phyloP scores from a whole-genome alignment of 768 basidiomycete genomes.

The Pisolithus orientalis region DNA sequence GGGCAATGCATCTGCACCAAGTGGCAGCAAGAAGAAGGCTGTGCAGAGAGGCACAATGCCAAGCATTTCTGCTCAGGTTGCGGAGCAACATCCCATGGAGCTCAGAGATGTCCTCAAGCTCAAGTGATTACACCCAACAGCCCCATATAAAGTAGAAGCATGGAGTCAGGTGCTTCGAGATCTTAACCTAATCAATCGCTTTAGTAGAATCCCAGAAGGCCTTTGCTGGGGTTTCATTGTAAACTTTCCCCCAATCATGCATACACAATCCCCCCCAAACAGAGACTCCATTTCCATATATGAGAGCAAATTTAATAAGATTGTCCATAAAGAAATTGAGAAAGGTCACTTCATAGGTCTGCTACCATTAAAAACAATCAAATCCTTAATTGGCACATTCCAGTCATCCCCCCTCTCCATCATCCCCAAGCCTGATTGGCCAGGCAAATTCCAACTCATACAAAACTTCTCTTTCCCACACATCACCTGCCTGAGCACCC shows the following conservation, averaged over 20 bases:
- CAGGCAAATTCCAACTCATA: slow-evolving; percentile 30
- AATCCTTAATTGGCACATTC: slow-evolving; percentile 28
- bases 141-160: slow-evolving; percentile 1
- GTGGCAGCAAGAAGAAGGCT: slow-evolving; percentile 3
- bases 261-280: no score
- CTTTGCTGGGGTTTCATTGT: no score
- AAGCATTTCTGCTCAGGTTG: no score
- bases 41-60: no score
- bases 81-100: no score
- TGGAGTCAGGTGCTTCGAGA: slow-evolving; percentile 2
- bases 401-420: slow-evolving; percentile 33
- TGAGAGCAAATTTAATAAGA: no score
- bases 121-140: slow-evolving; percentile 1
- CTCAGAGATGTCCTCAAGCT: slow-evolving; percentile 4
- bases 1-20: background rate
- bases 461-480: slow-evolving; percentile 31
- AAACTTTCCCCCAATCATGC: no score
- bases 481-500: slow-evolving; percentile 15
- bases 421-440: slow-evolving; percentile 30
- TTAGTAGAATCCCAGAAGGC: no score
- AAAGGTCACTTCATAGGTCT: no score
- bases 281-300: no score
- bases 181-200: no score
- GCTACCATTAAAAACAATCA: slow-evolving; percentile 14
- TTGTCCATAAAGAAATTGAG: no score